Evolutionary conservation across 2,329 filamentous ascomycete species (phyloP), one percentile per base, ranked within the genome.

Genomic region (Aspergillus sp.): DNA sequence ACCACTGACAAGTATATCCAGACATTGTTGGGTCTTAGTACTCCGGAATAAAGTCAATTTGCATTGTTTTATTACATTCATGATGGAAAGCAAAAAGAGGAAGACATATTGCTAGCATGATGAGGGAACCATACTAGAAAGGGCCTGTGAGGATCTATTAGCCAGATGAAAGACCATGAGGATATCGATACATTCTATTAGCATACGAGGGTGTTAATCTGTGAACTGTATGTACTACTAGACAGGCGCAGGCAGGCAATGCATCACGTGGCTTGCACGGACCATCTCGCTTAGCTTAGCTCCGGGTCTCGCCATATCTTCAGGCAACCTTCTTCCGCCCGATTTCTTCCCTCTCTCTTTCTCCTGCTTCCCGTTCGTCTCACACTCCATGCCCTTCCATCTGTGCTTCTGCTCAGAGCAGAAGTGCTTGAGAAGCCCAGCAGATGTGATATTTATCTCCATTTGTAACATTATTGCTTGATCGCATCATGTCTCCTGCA

Each of bases 281-380:
- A 49, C 71, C 72, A 73, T 22, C 68, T 75, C 73, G 73, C 73
- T 75, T 75, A 73, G 59, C 54, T 65, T 65, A 42, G 36, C 36
- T 42, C 36, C 36, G 36, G 36, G n/a, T 42, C 65, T 64, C 51
- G 61, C 56, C 51, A 57, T 63, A 58, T 65, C 60, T 62, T 55
- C 56, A 60, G 54, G 57, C 59, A 58, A 50, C 56, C 49, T 55
- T 49, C 42, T 49, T 42, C 49, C 55, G 53, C 52, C 58, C 56
- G 49, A 56, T 49, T 32, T 49, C 32, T 39, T 54, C 53, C 50
- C 57, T 52, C 62, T 62, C 68, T 66, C 63, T 67, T 61, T 18
- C 50, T 58, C 59, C 63, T 39, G 57, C 60, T 61, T 58, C 55
- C 54, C 42, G 20, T 63, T 57, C 64, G 47, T 55, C 54, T 57